phyloP scores from a whole-genome alignment of 1,139 yeast genomes.

The Kurtzmaniella natalensis region DNA sequence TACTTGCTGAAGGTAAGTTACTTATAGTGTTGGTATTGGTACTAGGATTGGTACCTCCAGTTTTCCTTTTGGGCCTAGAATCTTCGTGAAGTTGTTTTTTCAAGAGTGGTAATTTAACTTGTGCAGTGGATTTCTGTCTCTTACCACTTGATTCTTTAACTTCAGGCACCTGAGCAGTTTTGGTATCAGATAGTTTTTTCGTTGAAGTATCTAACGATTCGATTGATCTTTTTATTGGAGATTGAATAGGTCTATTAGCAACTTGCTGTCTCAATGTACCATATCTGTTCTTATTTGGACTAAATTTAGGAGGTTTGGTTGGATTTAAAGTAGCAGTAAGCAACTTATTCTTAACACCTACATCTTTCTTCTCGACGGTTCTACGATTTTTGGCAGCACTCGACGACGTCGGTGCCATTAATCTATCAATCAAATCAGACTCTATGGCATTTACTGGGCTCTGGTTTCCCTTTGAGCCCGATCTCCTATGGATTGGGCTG shows the following conservation, averaged over 20 bases:
- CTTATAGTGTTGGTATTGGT: constrained; percentile 1
- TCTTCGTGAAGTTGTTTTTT: constrained; percentile 8
- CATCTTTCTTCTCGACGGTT: constrained; percentile 8
- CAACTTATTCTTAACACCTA: constrained; percentile 23
- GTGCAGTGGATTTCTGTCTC: background rate
- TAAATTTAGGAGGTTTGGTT: constrained; percentile 13
- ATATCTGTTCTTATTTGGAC: constrained; percentile 8
- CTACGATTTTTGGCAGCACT: constrained; percentile 23
- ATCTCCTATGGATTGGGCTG: too few relatives aligned
- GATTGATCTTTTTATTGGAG: constrained; percentile 6
- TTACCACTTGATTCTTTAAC: constrained; percentile 1
- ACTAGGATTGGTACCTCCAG: background rate
- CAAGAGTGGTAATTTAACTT: constrained; percentile 7
- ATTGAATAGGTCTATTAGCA: constrained; percentile 8
- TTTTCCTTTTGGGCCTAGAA: background rate
- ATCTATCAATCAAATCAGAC: constrained; percentile 16
- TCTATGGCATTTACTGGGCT: constrained; percentile 7
- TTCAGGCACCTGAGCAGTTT: background rate
- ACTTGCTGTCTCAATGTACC: constrained; percentile 8
- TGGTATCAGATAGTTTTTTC: constrained; percentile 1
- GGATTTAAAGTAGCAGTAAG: constrained; percentile 35
- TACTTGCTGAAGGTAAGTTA: too few relatives aligned
- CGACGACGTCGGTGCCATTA: constrained; percentile 26
- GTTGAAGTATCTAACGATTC: constrained; percentile 1
- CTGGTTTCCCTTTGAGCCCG: too few relatives aligned